Conservation (phyloP, 2,329 filamentous ascomycete species). For the Ramularia endophylla region DNA sequence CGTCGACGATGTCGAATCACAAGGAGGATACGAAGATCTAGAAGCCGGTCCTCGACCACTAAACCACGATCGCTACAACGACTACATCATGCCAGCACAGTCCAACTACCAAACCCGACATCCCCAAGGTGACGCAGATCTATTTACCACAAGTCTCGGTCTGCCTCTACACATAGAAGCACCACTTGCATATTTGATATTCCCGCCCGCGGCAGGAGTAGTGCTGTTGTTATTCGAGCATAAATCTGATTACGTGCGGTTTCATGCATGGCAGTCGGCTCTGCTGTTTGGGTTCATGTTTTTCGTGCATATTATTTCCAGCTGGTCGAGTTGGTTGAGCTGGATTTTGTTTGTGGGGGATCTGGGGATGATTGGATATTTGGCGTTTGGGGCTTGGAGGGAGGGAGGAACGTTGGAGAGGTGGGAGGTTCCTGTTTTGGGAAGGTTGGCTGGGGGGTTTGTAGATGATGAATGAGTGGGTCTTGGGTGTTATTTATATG, state of each 20-base stretch:
- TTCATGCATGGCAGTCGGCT: conserved; percentile 82
- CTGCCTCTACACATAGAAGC: conserved; percentile 86
- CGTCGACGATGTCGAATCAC: conserved; percentile 22
- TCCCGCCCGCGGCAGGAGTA: conserved; percentile 82
- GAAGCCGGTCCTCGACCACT: conserved; percentile 21
- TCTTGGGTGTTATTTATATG: no score
- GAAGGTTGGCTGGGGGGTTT: conserved; percentile 77
- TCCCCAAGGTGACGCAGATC: conserved; percentile 51
- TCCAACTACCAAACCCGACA: conserved; percentile 22
- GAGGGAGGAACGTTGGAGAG: conserved; percentile 66
- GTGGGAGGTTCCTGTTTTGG: conserved; percentile 84
- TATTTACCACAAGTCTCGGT: conserved; percentile 85
- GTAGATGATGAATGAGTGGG: conserved; percentile 91
- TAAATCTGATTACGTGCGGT: conserved; percentile 95
- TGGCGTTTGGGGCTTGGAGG: conserved; percentile 73
- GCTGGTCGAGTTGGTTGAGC: conserved; percentile 75
- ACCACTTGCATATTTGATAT: conserved; percentile 75
- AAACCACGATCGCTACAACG: conserved; percentile 24
- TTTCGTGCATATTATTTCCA: conserved; percentile 77
- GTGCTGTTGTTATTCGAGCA: conserved; percentile 79
- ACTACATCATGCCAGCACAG: conserved; percentile 26
- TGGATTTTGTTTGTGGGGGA: conserved; percentile 78
- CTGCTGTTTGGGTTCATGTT: conserved; percentile 43
- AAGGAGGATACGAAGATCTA: conserved; percentile 26
- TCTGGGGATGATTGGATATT: conserved; percentile 65